These are phyloP conservation scores for Magnusiomyces suaveolens DNA, from an alignment of 1,139 yeast genomes.

Conservation along the genomic window DNA sequence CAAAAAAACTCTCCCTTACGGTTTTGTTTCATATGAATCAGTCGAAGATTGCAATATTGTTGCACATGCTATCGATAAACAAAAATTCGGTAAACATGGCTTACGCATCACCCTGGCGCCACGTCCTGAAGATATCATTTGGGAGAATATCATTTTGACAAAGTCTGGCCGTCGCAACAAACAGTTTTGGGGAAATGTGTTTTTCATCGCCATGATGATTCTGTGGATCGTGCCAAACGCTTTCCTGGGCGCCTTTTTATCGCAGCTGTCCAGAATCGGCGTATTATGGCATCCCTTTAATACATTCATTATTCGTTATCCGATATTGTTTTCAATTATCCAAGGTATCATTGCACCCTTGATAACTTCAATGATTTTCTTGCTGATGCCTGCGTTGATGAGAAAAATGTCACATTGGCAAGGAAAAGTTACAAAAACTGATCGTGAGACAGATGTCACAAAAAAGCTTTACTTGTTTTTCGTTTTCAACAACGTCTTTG, in stretches of 20 bases:
- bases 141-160: slow-evolving; percentile 31
- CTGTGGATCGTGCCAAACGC: slow-evolving; percentile 37
- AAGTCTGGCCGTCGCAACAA: slow-evolving; percentile 28
- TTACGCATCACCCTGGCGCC: slow-evolving; percentile 27
- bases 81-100: slow-evolving; percentile 7
- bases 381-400: slow-evolving; percentile 32
- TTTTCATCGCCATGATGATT: slow-evolving; percentile 27
- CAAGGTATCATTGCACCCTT: slow-evolving; percentile 36
- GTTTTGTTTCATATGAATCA: slow-evolving; percentile 31
- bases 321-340: slow-evolving; percentile 29
- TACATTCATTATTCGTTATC: slow-evolving; percentile 25
- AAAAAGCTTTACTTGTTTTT: slow-evolving; percentile 33
- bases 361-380: slow-evolving; percentile 30
- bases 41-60: slow-evolving; percentile 26
- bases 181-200: slow-evolving; percentile 30
- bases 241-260: slow-evolving; percentile 34
- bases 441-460: slow-evolving; percentile 34
- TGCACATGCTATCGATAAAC: slow-evolving; percentile 19
- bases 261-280: slow-evolving; percentile 33
- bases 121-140: slow-evolving; percentile 32
- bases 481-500: slow-evolving; percentile 33
- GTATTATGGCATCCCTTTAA: slow-evolving; percentile 32
- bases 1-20: slow-evolving; percentile 26
- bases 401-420: slow-evolving; percentile 34
- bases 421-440: slow-evolving; percentile 32